phyloP scores from a whole-genome alignment of 257 asterid species.

The Solanum clarkiae region DNA sequence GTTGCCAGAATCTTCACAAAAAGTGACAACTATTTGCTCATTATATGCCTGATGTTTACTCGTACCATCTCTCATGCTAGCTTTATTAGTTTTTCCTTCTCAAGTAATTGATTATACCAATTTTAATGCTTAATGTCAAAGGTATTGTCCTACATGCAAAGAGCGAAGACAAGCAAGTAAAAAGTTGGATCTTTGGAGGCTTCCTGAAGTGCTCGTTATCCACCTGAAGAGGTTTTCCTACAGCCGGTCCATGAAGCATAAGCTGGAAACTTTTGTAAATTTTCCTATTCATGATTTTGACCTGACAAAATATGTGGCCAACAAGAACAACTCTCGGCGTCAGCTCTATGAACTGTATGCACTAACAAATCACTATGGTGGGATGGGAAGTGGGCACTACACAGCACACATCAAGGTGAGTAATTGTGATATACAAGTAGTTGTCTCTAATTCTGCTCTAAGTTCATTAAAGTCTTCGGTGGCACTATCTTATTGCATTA shows the following conservation, averaged over 20 bases:
- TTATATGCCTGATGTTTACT: not conserved
- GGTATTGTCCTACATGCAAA: constrained; percentile 98
- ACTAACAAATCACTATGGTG: constrained; percentile 87
- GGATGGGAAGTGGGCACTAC: constrained; percentile 99
- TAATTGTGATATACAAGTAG: not conserved
- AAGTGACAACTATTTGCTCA: not conserved
- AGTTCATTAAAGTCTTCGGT: not conserved
- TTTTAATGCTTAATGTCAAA: constrained; percentile 13
- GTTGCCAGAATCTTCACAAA: not conserved
- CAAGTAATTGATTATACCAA: not conserved
- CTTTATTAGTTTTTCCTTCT: not conserved
- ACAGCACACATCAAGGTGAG: constrained; percentile 91
- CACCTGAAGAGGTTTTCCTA: constrained; percentile 95
- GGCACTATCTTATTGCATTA: not conserved
- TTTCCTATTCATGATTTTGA: constrained; percentile 91
- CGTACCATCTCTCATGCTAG: not conserved
- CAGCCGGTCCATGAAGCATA: constrained; percentile 96
- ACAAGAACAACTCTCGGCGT: constrained; percentile 70
- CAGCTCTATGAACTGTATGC: constrained; percentile 96
- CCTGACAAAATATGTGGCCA: constrained; percentile 84
- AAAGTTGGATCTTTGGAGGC: constrained; percentile 99
- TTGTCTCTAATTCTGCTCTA: not conserved
- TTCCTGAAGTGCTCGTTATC: constrained; percentile 93
- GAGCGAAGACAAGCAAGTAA: constrained; percentile 98
- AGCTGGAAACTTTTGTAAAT: constrained; percentile 92